phyloP scores from a whole-genome alignment of 2,329 filamentous ascomycete genomes.

The Gliomastix tumulicola region DNA sequence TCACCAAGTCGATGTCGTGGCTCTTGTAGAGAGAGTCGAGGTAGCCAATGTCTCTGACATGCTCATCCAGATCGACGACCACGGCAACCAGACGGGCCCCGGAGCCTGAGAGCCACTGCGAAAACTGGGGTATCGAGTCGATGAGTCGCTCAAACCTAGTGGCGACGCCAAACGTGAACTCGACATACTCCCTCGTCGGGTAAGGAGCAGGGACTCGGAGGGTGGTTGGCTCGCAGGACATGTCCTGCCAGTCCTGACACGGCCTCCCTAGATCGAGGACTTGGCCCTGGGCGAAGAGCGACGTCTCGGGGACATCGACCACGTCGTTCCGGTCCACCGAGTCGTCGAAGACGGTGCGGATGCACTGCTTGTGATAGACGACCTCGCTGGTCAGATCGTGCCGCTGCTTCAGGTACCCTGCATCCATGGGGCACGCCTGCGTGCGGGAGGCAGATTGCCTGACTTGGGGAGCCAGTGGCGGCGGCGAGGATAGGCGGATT shows the following conservation, averaged over 20 bases:
- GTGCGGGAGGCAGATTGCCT: no score
- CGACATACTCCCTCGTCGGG: conserved; percentile 32
- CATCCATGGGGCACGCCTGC: no score
- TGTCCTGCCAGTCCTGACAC: conserved; percentile 13
- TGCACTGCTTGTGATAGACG: conserved; percentile 35
- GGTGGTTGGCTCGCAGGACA: conserved; percentile 31
- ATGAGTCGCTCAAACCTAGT: conserved; percentile 43
- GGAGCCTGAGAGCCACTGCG: conserved; percentile 47
- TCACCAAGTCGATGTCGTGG: conserved; percentile 23
- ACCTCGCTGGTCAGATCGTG: conserved; percentile 31
- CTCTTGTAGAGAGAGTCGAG: conserved; percentile 16
- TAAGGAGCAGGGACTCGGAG: conserved; percentile 38
- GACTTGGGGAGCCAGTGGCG: no score
- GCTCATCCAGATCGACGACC: conserved; percentile 30
- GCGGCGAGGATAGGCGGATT: no score
- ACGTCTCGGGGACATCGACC: conserved; percentile 21
- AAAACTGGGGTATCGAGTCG: conserved; percentile 41
- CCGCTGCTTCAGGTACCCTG: no score
- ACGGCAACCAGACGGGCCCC: conserved; percentile 43
- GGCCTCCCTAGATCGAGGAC: conserved; percentile 17
- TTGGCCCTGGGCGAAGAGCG: conserved; percentile 22
- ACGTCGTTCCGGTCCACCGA: conserved; percentile 27
- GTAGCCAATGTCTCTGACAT: conserved; percentile 16
- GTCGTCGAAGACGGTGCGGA: conserved; percentile 25
- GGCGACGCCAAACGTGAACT: conserved; percentile 52